These are phyloP conservation scores for Dictyophora rubrovolvata DNA, from an alignment of 768 basidiomycete genomes.

Conservation along the genomic window DNA sequence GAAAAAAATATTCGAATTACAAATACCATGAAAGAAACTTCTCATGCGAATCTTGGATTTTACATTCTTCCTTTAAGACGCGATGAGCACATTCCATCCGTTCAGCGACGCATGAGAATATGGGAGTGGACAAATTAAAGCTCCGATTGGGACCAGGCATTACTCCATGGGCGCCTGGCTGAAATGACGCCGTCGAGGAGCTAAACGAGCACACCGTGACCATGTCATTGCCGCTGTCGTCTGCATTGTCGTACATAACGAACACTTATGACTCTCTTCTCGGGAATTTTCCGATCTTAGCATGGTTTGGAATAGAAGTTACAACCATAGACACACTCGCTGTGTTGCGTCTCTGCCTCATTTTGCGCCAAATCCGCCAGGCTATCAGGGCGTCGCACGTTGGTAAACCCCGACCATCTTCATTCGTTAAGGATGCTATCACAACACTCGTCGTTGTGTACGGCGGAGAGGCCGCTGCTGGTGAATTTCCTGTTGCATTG, in stretches of 20 bases:
- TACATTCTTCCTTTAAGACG: too few species aligned
- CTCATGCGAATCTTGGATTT: too few species aligned
- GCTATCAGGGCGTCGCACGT: constrained; percentile 31
- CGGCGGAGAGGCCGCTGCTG: constrained; percentile 64
- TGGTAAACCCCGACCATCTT: constrained; percentile 31
- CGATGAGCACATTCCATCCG: too few species aligned
- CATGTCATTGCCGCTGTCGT: background rate
- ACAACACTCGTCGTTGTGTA: constrained; percentile 61
- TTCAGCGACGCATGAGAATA: too few species aligned
- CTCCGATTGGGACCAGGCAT: too few species aligned
- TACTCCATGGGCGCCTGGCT: too few species aligned
- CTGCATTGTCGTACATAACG: constrained; percentile 5
- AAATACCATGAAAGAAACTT: too few species aligned
- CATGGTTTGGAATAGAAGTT: constrained; percentile 52
- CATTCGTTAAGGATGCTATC: constrained; percentile 46
- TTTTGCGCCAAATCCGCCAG: constrained; percentile 59
- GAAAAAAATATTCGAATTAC: too few species aligned
- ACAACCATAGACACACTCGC: constrained; percentile 60
- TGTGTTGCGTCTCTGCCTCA: constrained; percentile 57
- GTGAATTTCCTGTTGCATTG: constrained; percentile 38
- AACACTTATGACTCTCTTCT: constrained; percentile 22
- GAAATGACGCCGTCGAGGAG: too few species aligned
- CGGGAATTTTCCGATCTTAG: constrained; percentile 52
- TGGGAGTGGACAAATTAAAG: too few species aligned
- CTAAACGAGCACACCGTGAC: background rate